Percentiles rank a stretch among this genome's conserved stretches.
These are phyloP conservation scores for Aspergillus sojae DNA, from an alignment of 2,329 filamentous ascomycete genomes.

Conservation along the genomic window DNA sequence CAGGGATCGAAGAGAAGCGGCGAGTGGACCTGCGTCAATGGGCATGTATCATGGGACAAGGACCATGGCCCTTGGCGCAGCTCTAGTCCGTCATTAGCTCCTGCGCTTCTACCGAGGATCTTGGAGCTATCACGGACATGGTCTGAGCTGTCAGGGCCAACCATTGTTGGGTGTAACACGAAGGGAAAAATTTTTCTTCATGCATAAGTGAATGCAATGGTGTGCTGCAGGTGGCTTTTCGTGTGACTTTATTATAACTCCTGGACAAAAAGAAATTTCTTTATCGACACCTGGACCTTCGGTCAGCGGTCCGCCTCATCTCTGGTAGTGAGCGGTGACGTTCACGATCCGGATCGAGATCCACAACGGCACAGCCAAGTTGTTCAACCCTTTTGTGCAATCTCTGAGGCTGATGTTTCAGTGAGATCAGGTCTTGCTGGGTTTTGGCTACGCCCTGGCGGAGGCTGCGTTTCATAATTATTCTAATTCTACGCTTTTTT, in stretches of 20 bases:
- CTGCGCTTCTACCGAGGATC: slow-evolving; percentile 5
- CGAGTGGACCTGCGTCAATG: slow-evolving; percentile 4
- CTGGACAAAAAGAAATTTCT: background rate
- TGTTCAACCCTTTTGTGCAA: background rate
- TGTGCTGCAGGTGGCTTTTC: background rate
- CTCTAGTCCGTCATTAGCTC: slow-evolving; percentile 2
- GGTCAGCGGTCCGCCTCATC: background rate
- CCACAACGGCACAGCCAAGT: slow-evolving; percentile 4
- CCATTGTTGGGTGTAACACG: background rate
- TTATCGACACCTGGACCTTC: background rate
- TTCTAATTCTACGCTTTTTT: background rate
- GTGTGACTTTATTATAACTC: background rate
- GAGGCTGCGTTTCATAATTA: background rate
- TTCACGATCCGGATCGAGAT: slow-evolving; percentile 15
- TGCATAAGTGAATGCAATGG: background rate
- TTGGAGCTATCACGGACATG: slow-evolving; percentile 2
- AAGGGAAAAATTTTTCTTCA: background rate
- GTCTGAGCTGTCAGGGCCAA: slow-evolving; percentile 4
- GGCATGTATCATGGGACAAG: background rate
- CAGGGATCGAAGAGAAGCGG: slow-evolving; percentile 10
- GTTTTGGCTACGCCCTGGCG: background rate
- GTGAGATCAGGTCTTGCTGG: background rate
- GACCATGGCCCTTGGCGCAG: slow-evolving; percentile 1
- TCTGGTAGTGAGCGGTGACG: slow-evolving; percentile 8
- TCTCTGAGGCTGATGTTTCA: slow-evolving; percentile 3